A percentile compares a stretch with the other conserved stretches of the same genome.
Conservation (phyloP, 1,284 basidiomycete species). For the Fomitopsis palustris region DNA sequence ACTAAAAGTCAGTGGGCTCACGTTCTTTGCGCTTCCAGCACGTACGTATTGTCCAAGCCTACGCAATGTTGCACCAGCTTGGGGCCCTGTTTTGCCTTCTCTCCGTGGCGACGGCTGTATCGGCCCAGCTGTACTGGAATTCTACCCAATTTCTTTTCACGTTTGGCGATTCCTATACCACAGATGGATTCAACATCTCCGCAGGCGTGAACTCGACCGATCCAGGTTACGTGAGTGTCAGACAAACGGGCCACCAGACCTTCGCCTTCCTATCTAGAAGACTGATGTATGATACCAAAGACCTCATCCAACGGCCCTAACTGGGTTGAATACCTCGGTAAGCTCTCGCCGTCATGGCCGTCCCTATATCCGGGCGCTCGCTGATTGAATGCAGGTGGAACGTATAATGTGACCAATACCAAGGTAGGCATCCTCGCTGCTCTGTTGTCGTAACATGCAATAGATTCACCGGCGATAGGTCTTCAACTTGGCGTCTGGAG, state of each 20-base stretch:
- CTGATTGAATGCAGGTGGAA: constrained; percentile 25
- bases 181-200: constrained; percentile 56
- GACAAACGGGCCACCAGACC: constrained; percentile 3
- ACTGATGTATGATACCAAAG: constrained; percentile 19
- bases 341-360: constrained; percentile 13
- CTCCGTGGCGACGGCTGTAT: constrained; percentile 15
- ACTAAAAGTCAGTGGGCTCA: not conserved
- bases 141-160: constrained; percentile 43
- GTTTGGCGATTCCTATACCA: constrained; percentile 56
- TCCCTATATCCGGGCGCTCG: constrained; percentile 6
- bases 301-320: constrained; percentile 63
- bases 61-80: constrained; percentile 10
- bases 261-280: constrained; percentile 6
- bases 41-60: not conserved
- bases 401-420: constrained; percentile 55
- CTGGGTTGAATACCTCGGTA: constrained; percentile 57
- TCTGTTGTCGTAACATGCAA: constrained; percentile 5
- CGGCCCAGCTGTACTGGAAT: constrained; percentile 27
- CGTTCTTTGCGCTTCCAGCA: not conserved
- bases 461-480: constrained; percentile 32
- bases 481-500: constrained; percentile 57
- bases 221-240: constrained; percentile 46
- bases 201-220: constrained; percentile 50
- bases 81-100: constrained; percentile 12
- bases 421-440: constrained; percentile 31